phyloP scores from a whole-genome alignment of 225 moss, liverwort and hornwort species.

The Pleurozium schreberi region DNA sequence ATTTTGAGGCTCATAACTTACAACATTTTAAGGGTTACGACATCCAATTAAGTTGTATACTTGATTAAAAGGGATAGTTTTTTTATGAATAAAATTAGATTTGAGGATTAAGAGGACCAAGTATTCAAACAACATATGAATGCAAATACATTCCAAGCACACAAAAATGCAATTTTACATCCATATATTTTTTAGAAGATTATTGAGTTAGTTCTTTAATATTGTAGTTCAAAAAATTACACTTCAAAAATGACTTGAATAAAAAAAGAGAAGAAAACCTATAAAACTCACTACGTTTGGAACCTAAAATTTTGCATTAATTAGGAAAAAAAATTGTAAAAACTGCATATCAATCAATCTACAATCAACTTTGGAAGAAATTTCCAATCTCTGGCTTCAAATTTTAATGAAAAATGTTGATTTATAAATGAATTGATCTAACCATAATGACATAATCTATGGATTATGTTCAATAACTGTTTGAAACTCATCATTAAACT shows the following conservation, averaged over 20 bases:
- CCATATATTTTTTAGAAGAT: background rate
- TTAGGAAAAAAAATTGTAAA: too few species aligned
- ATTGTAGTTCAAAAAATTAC: background rate
- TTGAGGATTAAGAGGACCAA: background rate
- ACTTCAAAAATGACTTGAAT: background rate
- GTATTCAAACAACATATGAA: accelerated
- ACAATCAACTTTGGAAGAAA: too few species aligned
- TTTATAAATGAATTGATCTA: too few species aligned
- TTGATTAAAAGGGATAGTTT: background rate
- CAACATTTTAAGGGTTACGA: too few species aligned
- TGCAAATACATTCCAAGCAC: background rate
- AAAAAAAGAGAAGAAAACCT: background rate
- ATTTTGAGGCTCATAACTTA: background rate
- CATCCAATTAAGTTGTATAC: background rate
- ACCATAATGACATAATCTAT: too few species aligned
- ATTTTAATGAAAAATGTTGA: too few species aligned
- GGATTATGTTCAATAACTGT: too few species aligned
- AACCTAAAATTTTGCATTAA: too few species aligned
- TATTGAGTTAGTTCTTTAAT: background rate
- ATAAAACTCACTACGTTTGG: too few species aligned
- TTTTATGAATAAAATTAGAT: background rate
- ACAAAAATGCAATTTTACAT: background rate
- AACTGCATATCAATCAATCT: too few species aligned
- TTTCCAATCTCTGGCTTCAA: too few species aligned
- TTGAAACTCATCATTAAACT: too few species aligned